A percentile compares a stretch with the other conserved stretches of the same genome.
Evolutionary conservation across 345 rosid genomes (phyloP).

Genomic region (Lumnitzera racemosa): DNA sequence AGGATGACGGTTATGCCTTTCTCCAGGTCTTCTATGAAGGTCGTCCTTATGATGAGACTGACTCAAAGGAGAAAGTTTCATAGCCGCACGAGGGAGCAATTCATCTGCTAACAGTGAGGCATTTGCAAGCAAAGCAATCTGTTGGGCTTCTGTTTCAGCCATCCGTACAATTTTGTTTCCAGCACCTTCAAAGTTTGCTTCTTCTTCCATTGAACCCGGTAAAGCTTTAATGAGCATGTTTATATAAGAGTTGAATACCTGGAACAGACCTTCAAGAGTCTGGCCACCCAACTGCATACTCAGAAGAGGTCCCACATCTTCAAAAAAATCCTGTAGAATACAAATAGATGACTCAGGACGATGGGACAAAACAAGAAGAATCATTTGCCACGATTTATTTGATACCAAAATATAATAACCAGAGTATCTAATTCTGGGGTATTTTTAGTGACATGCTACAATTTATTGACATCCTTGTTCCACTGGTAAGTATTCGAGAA

Average conservation of each 20-base stretch:
- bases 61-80: slow-evolving; percentile 70
- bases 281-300: slow-evolving; percentile 98
- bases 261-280: slow-evolving; percentile 86
- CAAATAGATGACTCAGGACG: slow-evolving; percentile 2
- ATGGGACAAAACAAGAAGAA: background rate
- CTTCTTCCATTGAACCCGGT: slow-evolving; percentile 96
- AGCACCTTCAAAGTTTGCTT: slow-evolving; percentile 66
- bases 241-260: slow-evolving; percentile 86
- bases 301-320: slow-evolving; percentile 94
- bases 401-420: too few species aligned
- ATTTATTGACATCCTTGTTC: too few species aligned
- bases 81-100: slow-evolving; percentile 95
- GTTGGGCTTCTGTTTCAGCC: slow-evolving; percentile 96
- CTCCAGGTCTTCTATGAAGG: slow-evolving; percentile 53
- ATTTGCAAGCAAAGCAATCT: slow-evolving; percentile 95
- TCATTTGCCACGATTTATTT: background rate
- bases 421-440: too few species aligned
- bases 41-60: slow-evolving; percentile 63
- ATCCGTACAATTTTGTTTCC: slow-evolving; percentile 77
- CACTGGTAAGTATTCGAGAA: too few species aligned
- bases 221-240: slow-evolving; percentile 85
- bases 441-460: too few species aligned
- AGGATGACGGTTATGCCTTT: slow-evolving; percentile 93
- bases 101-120: slow-evolving; percentile 96
- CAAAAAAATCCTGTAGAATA: slow-evolving; percentile 77